phyloP scores from a whole-genome alignment of 2,329 filamentous ascomycete genomes.

The Akanthomyces muscarius region DNA sequence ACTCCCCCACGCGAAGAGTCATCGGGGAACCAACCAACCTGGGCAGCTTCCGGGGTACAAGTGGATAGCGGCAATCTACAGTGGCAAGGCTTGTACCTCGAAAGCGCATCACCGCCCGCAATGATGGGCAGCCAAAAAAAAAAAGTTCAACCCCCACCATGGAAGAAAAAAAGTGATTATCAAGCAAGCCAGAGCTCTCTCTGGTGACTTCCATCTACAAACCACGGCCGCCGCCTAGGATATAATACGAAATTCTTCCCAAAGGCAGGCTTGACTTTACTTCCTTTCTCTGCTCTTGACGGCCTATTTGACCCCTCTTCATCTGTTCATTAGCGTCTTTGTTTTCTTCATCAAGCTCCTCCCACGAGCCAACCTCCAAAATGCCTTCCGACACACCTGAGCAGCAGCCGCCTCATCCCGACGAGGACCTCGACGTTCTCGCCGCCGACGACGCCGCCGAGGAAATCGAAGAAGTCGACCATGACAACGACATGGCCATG shows the following conservation, averaged over 20 bases:
- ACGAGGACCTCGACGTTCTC: slow-evolving; percentile 64
- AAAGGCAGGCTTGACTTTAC: neutral
- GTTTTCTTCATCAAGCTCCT: neutral
- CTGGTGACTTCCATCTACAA: slow-evolving; percentile 14
- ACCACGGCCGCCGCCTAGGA: neutral
- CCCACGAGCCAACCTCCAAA: neutral
- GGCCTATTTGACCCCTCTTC: neutral
- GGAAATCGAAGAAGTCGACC: slow-evolving; percentile 49
- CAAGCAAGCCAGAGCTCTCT: slow-evolving; percentile 13
- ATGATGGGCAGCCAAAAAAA: slow-evolving; percentile 13
- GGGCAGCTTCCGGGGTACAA: neutral
- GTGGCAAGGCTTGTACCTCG: slow-evolving; percentile 3
- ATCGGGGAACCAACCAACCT: neutral
- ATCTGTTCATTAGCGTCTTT: neutral
- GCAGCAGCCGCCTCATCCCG: slow-evolving; percentile 29
- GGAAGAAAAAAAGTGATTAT: slow-evolving; percentile 16
- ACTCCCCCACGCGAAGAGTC: neutral
- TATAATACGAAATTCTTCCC: neutral
- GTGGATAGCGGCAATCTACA: neutral
- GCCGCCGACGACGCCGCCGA: slow-evolving; percentile 74
- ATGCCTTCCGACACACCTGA: slow-evolving; percentile 7
- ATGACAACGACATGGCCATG: slow-evolving; percentile 69
- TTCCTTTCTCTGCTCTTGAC: neutral
- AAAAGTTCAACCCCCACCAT: slow-evolving; percentile 18
- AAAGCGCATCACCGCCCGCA: neutral